Conservation (phyloP, 2,329 filamentous ascomycete genomes). For the Didymella exigua region DNA sequence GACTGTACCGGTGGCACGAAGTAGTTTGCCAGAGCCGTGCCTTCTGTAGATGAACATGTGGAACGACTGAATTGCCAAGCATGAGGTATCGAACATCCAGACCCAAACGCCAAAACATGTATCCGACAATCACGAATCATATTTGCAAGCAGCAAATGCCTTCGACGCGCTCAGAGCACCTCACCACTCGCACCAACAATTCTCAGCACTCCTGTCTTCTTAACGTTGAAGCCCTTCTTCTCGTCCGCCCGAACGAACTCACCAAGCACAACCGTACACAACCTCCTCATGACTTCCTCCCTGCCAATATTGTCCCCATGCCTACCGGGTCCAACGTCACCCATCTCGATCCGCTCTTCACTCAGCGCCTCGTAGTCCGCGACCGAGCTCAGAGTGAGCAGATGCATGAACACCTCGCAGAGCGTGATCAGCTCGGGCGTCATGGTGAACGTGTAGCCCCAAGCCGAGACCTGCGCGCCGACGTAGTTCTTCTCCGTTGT, state of each 20-base stretch:
- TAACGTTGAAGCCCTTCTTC: slow-evolving; percentile 34
- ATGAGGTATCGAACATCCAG: slow-evolving; percentile 5
- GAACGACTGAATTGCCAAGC: too few species aligned
- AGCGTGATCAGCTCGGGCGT: slow-evolving; percentile 41
- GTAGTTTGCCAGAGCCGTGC: too few species aligned
- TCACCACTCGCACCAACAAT: slow-evolving; percentile 18
- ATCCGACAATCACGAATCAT: neutral
- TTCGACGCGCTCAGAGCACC: neutral
- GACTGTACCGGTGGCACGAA: too few species aligned
- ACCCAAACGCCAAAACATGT: neutral
- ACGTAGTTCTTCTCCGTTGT: slow-evolving; percentile 31
- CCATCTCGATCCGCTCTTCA: slow-evolving; percentile 36
- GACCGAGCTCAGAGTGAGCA: slow-evolving; percentile 35
- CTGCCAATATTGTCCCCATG: slow-evolving; percentile 30
- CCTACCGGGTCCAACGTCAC: slow-evolving; percentile 34
- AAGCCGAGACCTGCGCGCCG: slow-evolving; percentile 36
- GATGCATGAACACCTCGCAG: slow-evolving; percentile 42
- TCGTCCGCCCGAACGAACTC: slow-evolving; percentile 44
- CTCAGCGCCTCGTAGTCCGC: slow-evolving; percentile 33
- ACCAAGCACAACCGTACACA: slow-evolving; percentile 44
- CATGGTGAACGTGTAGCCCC: slow-evolving; percentile 46
- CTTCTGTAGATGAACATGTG: too few species aligned
- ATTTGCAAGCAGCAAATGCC: neutral
- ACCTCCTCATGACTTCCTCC: slow-evolving; percentile 36
- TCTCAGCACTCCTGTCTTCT: slow-evolving; percentile 17